phyloP scores from a whole-genome alignment of 352 stramenopile genomes.

The Phytophthora capsici region DNA sequence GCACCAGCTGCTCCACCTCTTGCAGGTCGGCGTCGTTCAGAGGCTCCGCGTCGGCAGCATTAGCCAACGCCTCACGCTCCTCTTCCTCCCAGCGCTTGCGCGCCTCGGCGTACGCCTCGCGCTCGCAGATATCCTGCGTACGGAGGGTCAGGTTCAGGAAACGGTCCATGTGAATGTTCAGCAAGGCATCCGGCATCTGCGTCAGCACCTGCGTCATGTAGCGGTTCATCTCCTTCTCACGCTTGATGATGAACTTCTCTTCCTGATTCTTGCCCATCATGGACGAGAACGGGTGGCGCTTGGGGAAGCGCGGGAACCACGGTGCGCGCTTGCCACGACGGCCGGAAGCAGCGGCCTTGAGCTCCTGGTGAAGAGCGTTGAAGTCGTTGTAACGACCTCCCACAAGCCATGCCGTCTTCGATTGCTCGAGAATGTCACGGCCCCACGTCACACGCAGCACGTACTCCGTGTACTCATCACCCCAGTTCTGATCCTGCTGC shows the following conservation, averaged over 20 bases:
- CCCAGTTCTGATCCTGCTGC: conserved; percentile 91
- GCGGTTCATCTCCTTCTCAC: conserved; percentile 91
- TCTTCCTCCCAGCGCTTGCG: conserved; percentile 90
- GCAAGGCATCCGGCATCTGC: conserved; percentile 88
- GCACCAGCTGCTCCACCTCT: conserved; percentile 89
- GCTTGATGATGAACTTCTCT: conserved; percentile 92
- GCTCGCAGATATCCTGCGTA: conserved; percentile 88
- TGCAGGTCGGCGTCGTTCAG: conserved; percentile 89
- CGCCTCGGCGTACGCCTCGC: conserved; percentile 87
- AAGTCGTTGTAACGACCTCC: conserved; percentile 92
- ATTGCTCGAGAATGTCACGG: conserved; percentile 89
- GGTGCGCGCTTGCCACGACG: conserved; percentile 85
- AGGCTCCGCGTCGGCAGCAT: conserved; percentile 83
- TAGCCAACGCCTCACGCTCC: conserved; percentile 85
- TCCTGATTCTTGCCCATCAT: conserved; percentile 93
- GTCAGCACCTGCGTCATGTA: conserved; percentile 93
- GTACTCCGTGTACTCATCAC: conserved; percentile 91
- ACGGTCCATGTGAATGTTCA: conserved; percentile 91
- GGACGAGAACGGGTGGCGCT: conserved; percentile 90
- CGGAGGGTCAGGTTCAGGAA: conserved; percentile 90
- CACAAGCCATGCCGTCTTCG: conserved; percentile 89
- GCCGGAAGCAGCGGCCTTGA: conserved; percentile 85
- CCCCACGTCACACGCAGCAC: conserved; percentile 89
- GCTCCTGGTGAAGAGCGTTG: conserved; percentile 89
- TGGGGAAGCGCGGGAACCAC: conserved; percentile 91